A percentile compares a stretch with the other conserved stretches of the same genome.
Conservation (phyloP, 2,329 filamentous ascomycete genomes). For the Elsinoe australis region DNA sequence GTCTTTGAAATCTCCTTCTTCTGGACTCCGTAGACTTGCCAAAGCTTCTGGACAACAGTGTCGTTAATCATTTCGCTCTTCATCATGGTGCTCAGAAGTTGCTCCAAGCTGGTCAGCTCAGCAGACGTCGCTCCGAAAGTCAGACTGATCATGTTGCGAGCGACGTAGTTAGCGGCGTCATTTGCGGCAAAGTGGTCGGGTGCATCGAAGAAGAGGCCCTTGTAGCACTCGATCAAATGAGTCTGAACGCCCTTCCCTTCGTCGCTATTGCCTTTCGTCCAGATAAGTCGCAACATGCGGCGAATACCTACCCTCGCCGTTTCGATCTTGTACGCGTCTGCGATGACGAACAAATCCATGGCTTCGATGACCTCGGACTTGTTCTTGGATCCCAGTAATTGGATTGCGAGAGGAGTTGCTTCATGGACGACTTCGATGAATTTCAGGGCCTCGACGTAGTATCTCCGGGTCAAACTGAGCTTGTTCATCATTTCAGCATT, state of each 20-base stretch:
- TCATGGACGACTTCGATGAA: conserved; percentile 90
- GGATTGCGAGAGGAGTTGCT: conserved; percentile 71
- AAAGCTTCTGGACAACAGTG: conserved; percentile 80
- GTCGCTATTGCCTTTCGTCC: conserved; percentile 98
- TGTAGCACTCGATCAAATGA: conserved; percentile 95
- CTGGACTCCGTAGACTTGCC: conserved; percentile 95
- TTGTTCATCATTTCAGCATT: conserved; percentile 83
- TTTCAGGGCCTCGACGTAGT: conserved; percentile 85
- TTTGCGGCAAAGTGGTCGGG: conserved; percentile 81
- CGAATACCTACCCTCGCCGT: conserved; percentile 87
- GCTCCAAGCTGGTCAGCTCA: conserved; percentile 89
- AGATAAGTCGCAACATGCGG: conserved; percentile 92
- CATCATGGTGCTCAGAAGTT: conserved; percentile 96
- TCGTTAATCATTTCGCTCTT: conserved; percentile 81
- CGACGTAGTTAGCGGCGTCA: conserved; percentile 89
- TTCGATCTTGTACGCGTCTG: conserved; percentile 93
- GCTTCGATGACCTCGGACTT: conserved; percentile 98
- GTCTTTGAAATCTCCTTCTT: conserved; percentile 86
- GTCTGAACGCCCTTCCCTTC: conserved; percentile 97
- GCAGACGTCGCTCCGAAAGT: conserved; percentile 93
- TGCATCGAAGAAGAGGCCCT: conserved; percentile 89
- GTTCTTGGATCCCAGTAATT: conserved; percentile 86
- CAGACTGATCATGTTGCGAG: conserved; percentile 96
- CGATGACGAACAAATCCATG: conserved; percentile 95
- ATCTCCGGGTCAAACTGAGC: conserved; percentile 77